Base-by-base conservation (phyloP, 345 rosid species). In the Populus simonii region DNA sequence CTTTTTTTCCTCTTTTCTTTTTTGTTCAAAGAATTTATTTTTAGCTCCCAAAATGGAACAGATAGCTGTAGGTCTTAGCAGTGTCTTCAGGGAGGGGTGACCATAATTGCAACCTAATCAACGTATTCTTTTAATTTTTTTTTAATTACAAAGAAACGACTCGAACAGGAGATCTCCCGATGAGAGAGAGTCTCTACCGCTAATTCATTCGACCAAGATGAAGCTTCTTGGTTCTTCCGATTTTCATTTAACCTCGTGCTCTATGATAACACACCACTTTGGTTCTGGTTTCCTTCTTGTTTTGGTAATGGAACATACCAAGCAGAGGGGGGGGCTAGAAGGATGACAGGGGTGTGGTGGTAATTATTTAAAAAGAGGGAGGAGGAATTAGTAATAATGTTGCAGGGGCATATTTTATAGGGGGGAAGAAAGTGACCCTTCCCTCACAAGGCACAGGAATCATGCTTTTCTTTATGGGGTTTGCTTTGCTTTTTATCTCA, bases 401-500 rank as follows among this genome's bases (percentile, higher is more conserved):
- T 3, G 1, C 1, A 12, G 73, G 18, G 73, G 78, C 84, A 76
- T 71, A 82, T 77, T 74, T 68, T 63, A 8, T 43, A 47, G 57
- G 69, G 47, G 49, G 13, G 35, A 51, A 65, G 84, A 88, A 76
- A 79, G 85, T 53, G 86, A 80, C 77, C 10, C 81, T 27, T 80
- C 70, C 66, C 72, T 80, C 75, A 80, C 55, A 87, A 84, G 85
- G 69, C 89, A 84, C 88, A 81, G 82, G 93, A 88, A 87, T 87
- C 90, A 74, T 80, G 88, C 87, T 81, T 82, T 83, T 74, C 78
- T 61, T 83, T 76, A n/a, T 35, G 79, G 67, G 76, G 65, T 76
- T 80, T 5, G 75, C 78, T 81, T 85, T 83, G 80, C 85, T 77
- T 87, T 87, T 83, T 53, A 75, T 82, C 73, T 83, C 87, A 75